These are phyloP conservation scores for Backusella psychrophila DNA, from an alignment of 192 early-diverging fungal species.

Conservation along the genomic window DNA sequence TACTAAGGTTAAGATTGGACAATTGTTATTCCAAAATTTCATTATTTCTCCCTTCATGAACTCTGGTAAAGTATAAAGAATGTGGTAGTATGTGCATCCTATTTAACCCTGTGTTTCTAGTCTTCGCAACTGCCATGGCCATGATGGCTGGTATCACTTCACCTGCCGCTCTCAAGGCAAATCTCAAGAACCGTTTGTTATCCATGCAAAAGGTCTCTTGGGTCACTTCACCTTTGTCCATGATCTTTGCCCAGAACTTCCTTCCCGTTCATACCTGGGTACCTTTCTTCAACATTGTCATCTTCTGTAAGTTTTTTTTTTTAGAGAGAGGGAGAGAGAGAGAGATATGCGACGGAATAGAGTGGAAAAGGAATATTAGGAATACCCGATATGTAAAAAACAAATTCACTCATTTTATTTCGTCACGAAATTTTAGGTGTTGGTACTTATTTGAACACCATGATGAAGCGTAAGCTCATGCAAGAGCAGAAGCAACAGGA, in stretches of 20 bases:
- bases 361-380: neutral
- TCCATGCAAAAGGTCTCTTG: conserved; percentile 81
- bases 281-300: conserved; percentile 90
- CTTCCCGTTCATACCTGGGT: conserved; percentile 77
- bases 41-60: conserved; percentile 86
- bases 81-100: too few species aligned
- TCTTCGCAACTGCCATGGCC: conserved; percentile 82
- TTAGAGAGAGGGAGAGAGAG: neutral
- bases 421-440: conserved; percentile 36
- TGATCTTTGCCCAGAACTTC: conserved; percentile 77
- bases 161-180: conserved; percentile 43
- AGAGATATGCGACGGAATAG: neutral
- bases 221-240: conserved; percentile 76
- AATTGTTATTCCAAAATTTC: conserved; percentile 73
- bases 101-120: conserved; percentile 26
- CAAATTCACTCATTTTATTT: neutral
- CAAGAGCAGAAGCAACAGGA: conserved; percentile 6
- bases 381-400: neutral
- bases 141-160: conserved; percentile 70
- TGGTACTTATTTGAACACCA: conserved; percentile 74
- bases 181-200: conserved; percentile 60
- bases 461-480: conserved; percentile 58
- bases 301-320: conserved; percentile 49
- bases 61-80: conserved; percentile 48
- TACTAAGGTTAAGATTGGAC: conserved; percentile 61